Percentiles rank a stretch among this genome's conserved stretches.
Evolutionary conservation across 495 filamentous ascomycete genomes (phyloP).

Genomic region (Annulohypoxylon moriforme): DNA sequence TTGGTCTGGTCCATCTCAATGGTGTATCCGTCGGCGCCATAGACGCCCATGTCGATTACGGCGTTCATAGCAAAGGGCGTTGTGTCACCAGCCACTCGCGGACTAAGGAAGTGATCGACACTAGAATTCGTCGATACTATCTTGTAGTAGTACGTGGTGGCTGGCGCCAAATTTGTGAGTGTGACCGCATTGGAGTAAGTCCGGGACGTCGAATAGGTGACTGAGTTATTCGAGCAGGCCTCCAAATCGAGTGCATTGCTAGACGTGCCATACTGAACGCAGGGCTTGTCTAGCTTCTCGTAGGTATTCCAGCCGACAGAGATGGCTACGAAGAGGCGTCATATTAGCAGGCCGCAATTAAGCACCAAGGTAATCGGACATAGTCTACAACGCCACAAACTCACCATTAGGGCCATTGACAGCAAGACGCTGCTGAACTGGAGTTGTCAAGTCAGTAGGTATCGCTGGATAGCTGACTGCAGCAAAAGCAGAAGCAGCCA

Average conservation of each 20-base stretch:
- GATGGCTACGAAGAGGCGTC: slow-evolving; percentile 54
- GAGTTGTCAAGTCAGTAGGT: slow-evolving; percentile 67
- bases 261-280: slow-evolving; percentile 59
- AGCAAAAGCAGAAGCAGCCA: slow-evolving; percentile 56
- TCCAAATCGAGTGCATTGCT: slow-evolving; percentile 42
- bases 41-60: slow-evolving; percentile 61
- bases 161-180: slow-evolving; percentile 48
- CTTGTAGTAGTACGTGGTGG: slow-evolving; percentile 62
- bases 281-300: slow-evolving; percentile 51
- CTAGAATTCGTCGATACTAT: slow-evolving; percentile 67
- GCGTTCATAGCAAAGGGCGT: slow-evolving; percentile 56
- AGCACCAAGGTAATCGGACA: not conserved
- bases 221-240: slow-evolving; percentile 51
- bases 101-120: slow-evolving; percentile 66
- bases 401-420: slow-evolving; percentile 66
- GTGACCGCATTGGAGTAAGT: slow-evolving; percentile 56
- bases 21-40: slow-evolving; percentile 68
- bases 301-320: slow-evolving; percentile 66
- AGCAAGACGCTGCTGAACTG: slow-evolving; percentile 67
- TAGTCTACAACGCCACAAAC: slow-evolving; percentile 23
- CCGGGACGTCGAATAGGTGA: slow-evolving; percentile 55
- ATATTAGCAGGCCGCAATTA: not conserved
- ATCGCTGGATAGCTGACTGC: slow-evolving; percentile 62
- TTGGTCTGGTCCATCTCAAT: slow-evolving; percentile 60
- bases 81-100: slow-evolving; percentile 59